A percentile compares a stretch with the other conserved stretches of the same genome.
Evolutionary conservation across 768 basidiomycete species (phyloP).

Genomic region (Cubamyces lactineus): DNA sequence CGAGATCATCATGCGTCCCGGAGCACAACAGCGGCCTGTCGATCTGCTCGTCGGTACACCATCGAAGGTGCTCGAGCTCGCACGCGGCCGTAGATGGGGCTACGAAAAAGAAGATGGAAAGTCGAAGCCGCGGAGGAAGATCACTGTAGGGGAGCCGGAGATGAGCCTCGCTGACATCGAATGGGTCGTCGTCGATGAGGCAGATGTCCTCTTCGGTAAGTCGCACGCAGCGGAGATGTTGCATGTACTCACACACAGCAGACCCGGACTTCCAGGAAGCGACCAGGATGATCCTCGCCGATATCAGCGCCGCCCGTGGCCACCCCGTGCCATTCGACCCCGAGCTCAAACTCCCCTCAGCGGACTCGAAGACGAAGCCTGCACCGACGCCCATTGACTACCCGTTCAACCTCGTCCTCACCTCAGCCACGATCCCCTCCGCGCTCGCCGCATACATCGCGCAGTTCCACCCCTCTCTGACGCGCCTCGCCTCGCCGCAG

Average conservation of each 20-base stretch:
- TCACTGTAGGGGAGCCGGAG: constrained; percentile 52
- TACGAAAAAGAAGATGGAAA: constrained; percentile 37
- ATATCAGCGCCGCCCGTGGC: constrained; percentile 68
- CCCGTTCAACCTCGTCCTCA: constrained; percentile 82
- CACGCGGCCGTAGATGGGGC: constrained; percentile 58
- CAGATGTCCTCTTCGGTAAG: constrained; percentile 86
- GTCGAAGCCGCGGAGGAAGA: constrained; percentile 36
- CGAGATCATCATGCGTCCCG: constrained; percentile 30
- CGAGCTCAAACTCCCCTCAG: constrained; percentile 22
- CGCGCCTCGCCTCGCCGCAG: constrained; percentile 79
- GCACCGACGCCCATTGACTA: constrained; percentile 46
- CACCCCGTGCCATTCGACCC: constrained; percentile 40
- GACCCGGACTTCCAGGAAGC: constrained; percentile 83
- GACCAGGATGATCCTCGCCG: constrained; percentile 69
- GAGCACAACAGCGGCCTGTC: constrained; percentile 35
- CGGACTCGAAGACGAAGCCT: neutral
- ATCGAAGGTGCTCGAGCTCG: constrained; percentile 63
- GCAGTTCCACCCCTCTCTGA: constrained; percentile 59
- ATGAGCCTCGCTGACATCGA: constrained; percentile 73
- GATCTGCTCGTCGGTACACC: constrained; percentile 71
- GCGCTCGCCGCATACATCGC: constrained; percentile 69
- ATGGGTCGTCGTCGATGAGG: constrained; percentile 92
- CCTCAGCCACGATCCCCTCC: constrained; percentile 86
- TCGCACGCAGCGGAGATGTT: too few species aligned
- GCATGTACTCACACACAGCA: constrained; percentile 34